Evolutionary conservation across 1,284 basidiomycete genomes (phyloP).

Genomic region (Leucoagaricus sp.): DNA sequence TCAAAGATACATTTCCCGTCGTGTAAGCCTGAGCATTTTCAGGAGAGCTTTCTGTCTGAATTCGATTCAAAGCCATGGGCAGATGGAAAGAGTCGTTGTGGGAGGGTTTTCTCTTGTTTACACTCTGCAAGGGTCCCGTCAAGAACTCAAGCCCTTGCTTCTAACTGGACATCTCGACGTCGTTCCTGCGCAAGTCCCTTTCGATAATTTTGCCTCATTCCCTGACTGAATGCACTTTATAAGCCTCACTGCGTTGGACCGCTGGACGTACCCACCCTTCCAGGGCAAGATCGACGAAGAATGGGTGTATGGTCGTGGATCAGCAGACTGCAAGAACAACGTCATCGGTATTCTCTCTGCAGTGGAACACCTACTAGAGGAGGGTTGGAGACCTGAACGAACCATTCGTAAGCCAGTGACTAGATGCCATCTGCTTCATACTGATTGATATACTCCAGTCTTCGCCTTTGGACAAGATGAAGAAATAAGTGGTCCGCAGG

Average conservation of each 20-base stretch:
- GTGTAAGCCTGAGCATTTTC: slow-evolving; percentile 36
- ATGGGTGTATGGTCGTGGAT: slow-evolving; percentile 61
- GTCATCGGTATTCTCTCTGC: slow-evolving; percentile 52
- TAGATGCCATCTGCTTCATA: neutral
- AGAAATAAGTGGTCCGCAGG: slow-evolving; percentile 52
- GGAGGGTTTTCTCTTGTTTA: slow-evolving; percentile 9
- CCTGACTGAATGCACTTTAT: neutral
- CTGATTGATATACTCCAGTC: slow-evolving; percentile 40
- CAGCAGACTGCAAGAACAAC: slow-evolving; percentile 59
- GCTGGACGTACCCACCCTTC: slow-evolving; percentile 66
- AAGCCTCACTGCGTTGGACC: slow-evolving; percentile 39
- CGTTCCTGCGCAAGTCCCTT: slow-evolving; percentile 10
- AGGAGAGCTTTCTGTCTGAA: neutral
- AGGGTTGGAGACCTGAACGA: slow-evolving; percentile 4
- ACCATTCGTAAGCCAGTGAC: neutral
- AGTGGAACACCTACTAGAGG: slow-evolving; percentile 1
- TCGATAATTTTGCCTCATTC: slow-evolving; percentile 3
- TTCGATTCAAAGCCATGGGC: neutral
- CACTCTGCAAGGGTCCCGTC: neutral
- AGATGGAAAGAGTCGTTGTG: neutral
- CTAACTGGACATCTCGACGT: slow-evolving; percentile 68
- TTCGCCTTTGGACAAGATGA: slow-evolving; percentile 78
- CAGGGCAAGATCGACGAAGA: slow-evolving; percentile 61
- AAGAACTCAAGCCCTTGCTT: slow-evolving; percentile 62
- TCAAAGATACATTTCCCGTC: slow-evolving; percentile 45